Evolutionary conservation across 441 rosid species (phyloP).

Genomic region (Populus trichocarpa): DNA sequence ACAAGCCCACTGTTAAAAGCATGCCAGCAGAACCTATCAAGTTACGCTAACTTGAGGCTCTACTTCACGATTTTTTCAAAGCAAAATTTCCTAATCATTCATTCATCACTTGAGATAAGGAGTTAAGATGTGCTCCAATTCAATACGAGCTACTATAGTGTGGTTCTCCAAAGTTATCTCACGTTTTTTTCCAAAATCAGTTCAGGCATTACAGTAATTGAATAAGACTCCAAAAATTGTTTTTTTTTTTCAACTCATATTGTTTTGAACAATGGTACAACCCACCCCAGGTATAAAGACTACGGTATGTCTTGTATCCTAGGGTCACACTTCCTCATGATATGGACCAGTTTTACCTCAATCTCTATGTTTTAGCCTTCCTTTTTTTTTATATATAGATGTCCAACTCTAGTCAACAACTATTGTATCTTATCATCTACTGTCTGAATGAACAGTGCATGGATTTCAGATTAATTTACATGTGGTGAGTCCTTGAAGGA

Average conservation of each 20-base stretch:
- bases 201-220: not conserved
- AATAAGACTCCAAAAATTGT: not conserved
- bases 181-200: too few relatives aligned
- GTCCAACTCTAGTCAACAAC: too few relatives aligned
- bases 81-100: not conserved
- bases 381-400: too few relatives aligned
- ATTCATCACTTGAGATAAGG: not conserved
- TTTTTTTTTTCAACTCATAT: not conserved
- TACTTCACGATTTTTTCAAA: not conserved
- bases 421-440: not conserved
- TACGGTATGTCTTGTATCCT: not conserved
- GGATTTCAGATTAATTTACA: not conserved
- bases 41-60: slow-evolving; percentile 7
- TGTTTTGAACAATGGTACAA: not conserved
- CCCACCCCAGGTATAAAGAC: not conserved
- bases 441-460: not conserved
- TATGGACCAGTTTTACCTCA: not conserved
- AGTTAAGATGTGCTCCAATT: not conserved
- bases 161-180: not conserved
- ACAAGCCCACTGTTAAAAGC: slow-evolving; percentile 19
- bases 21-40: slow-evolving; percentile 7
- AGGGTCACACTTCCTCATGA: not conserved
- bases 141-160: not conserved
- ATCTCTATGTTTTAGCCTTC: not conserved
- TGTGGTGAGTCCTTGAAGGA: not conserved